Base-by-base conservation (phyloP, 768 basidiomycete species). In the Suillus clintonianus region DNA sequence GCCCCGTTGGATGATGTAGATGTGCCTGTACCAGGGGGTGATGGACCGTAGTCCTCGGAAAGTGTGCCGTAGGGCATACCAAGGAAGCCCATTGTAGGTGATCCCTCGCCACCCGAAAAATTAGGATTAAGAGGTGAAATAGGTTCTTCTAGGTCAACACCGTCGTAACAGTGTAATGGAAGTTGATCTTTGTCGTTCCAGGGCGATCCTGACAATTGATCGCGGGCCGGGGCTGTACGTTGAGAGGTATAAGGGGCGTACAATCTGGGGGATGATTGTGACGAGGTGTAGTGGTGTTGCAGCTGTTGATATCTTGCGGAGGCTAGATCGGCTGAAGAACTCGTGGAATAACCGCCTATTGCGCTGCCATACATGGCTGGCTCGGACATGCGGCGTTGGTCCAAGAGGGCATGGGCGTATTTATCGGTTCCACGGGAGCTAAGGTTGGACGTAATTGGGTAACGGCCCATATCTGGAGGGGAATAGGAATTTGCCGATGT, bases 361-460 rank as follows among this genome's bases (percentile, higher is more conserved):
- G 80, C 66, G 72, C 78, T 79, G 68, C 79, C 69, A 64, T 83
- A 79, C 65, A 84, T 77, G 61, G 85, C 77, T 54, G 88, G 87
- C 72, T 89, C 88, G 70, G 88, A 89, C 85, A 89, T 87, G 74
- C 88, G 85, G 71, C 88, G 81, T 60, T 86, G 85, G 77, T 87
- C 86, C 62, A 83, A 75, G 66, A 80, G 71, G 62, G 78, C 67
- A 70, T 69, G 65, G 67, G 73, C 65, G 71, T 76, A 69, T 71
- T 72, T 74, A 73, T 75, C 75, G 64, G 61, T 73, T 64, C 69
- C 70, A 72, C 79, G 81, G 61, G 73, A 62, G 60, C 78, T 71
- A 72, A 73, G 73, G 71, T 80, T 68, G 10, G 55, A 57, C 69
- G 65, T 51, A 50, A 73, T 76, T 73, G 71, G 68, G 77, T 72